Base-by-base conservation (phyloP, 164 flowering plant genomes). In the Annona squamosa region DNA sequence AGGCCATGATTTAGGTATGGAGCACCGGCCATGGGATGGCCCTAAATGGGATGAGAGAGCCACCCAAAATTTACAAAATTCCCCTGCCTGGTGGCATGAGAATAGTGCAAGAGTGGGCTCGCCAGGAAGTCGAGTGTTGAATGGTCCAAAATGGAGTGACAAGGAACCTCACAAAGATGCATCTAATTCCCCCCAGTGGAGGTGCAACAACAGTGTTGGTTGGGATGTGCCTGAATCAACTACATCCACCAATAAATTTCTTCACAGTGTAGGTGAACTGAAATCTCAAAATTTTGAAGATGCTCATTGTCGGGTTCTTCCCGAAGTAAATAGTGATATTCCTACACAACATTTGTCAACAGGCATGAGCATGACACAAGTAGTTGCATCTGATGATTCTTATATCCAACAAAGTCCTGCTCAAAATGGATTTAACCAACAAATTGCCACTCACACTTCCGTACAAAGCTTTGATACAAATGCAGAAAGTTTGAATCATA, bases 281-380 rank as follows among this genome's bases (percentile, higher is more conserved):
- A 68, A 71, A 65, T 65, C 82, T 73, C 71, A n/a, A 69, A 57
- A 43, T 68, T 68, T 37, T 26, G 47, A 73, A 73, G 71, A 56
- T 16, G 7, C 61, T 43, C 69, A 47, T 26, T 26, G 37, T 26
- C 37, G 37, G 37, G 37, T 26, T 26, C 37, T 26, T 26, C 37
- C 37, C 37, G 37, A 26, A 26, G 37, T 26, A 26, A 26, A 26
- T 26, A 26, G 37, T 26, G 37, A 26, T 26, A 26, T 26, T 26
- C 37, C 37, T 26, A 26, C 37, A 26, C 37, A 26, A 26, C 37
- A 26, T 26, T 26, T 26, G 37, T 26, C 37, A 26, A 26, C 37
- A 26, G 37, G 37, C 37, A 26, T 68, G 48, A 46, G n/a, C 44
- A 46, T 52, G 3, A 48, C 52, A 47, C 77, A 45, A n/a, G 65